phyloP scores from a whole-genome alignment of 805 yeast species.

The Saccharomyces jurei region DNA sequence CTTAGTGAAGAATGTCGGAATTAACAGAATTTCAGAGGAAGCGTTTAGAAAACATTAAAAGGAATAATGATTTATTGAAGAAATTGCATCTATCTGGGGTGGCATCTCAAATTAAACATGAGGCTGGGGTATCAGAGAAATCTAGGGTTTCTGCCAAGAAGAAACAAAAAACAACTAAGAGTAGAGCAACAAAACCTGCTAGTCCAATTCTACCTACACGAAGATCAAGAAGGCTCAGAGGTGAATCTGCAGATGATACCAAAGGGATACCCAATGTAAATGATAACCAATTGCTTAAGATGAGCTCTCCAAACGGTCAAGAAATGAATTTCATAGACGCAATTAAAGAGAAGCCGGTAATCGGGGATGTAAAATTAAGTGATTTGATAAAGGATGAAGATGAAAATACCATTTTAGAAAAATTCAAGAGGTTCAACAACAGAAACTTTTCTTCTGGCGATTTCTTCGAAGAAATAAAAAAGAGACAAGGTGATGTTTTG shows the following conservation, averaged over 20 bases:
- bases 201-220: slow-evolving; percentile 46
- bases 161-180: slow-evolving; percentile 14
- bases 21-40: slow-evolving; percentile 63
- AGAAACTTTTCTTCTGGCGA: slow-evolving; percentile 56
- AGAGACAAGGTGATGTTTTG: slow-evolving; percentile 35
- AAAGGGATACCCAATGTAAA: slow-evolving; percentile 24
- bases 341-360: slow-evolving; percentile 48
- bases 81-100: slow-evolving; percentile 60
- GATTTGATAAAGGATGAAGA: slow-evolving; percentile 46
- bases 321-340: slow-evolving; percentile 39
- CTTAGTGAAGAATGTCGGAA: slow-evolving; percentile 11
- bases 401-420: slow-evolving; percentile 27
- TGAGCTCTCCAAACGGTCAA: slow-evolving; percentile 11
- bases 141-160: slow-evolving; percentile 18
- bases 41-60: slow-evolving; percentile 68
- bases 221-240: slow-evolving; percentile 73
- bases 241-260: slow-evolving; percentile 49
- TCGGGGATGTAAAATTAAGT: slow-evolving; percentile 55
- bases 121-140: slow-evolving; percentile 32
- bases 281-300: slow-evolving; percentile 18
- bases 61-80: slow-evolving; percentile 69
- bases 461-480: slow-evolving; percentile 48
- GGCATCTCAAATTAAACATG: slow-evolving; percentile 45
- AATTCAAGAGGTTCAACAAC: slow-evolving; percentile 25
- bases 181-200: slow-evolving; percentile 6